Conservation (phyloP, 2,329 filamentous ascomycete genomes). For the Elsinoe arachidis region DNA sequence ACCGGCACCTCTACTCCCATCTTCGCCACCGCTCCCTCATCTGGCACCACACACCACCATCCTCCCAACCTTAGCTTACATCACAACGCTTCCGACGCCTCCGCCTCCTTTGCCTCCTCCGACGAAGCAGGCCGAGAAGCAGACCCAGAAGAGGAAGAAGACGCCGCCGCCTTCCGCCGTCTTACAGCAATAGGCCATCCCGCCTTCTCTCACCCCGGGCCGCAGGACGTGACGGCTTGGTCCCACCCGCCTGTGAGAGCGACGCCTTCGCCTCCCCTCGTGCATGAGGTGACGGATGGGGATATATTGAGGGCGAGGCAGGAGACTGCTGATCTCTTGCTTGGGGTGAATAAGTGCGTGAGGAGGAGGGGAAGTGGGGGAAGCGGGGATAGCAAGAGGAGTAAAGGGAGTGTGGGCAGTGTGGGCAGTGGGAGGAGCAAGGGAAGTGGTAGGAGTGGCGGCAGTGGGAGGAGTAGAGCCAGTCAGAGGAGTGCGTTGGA, state of each 20-base stretch:
- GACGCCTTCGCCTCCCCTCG: not conserved
- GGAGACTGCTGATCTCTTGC: not conserved
- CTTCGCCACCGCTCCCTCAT: too few relatives aligned
- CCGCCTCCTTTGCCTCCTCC: too few relatives aligned
- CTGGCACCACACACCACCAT: too few relatives aligned
- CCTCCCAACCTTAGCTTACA: too few relatives aligned
- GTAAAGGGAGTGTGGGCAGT: constrained; percentile 12
- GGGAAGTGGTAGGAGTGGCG: constrained; percentile 16
- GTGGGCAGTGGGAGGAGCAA: constrained; percentile 19
- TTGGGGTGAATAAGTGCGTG: not conserved
- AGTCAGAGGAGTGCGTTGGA: constrained; percentile 27
- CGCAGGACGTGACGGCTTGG: not conserved
- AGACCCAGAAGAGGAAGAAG: not conserved
- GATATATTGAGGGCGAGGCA: constrained; percentile 1
- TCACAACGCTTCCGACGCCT: too few relatives aligned
- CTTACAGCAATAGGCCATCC: not conserved
- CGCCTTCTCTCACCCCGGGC: not conserved
- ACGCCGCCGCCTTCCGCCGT: not conserved
- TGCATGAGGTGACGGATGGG: not conserved
- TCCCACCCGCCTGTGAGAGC: not conserved
- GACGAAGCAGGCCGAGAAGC: not conserved
- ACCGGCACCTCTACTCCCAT: too few relatives aligned
- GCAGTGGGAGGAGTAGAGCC: constrained; percentile 21
- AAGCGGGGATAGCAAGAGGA: not conserved
- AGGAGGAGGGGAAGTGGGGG: not conserved